Percentiles rank a stretch among this genome's conserved stretches.
These are phyloP conservation scores for Ophiostoma sp. DNA, from an alignment of 2,329 filamentous ascomycete species.

Conservation along the genomic window DNA sequence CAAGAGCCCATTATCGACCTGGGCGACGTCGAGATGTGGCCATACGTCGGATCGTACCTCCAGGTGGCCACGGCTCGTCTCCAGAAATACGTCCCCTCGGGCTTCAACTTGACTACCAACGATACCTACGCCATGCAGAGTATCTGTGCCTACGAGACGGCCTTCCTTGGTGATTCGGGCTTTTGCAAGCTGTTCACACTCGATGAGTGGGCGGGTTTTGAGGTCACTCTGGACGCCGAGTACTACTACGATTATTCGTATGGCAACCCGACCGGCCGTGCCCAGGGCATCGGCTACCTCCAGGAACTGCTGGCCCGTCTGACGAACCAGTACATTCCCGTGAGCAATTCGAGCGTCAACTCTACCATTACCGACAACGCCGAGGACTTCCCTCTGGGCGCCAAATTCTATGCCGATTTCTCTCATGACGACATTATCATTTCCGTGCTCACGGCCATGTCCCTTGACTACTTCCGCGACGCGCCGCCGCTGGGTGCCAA, in stretches of 20 bases:
- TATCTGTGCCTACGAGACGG: constrained; percentile 56
- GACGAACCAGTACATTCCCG: constrained; percentile 47
- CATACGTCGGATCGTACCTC: constrained; percentile 50
- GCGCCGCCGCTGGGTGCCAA: constrained; percentile 41
- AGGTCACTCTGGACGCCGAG: constrained; percentile 53
- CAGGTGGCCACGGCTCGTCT: constrained; percentile 47
- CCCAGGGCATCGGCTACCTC: constrained; percentile 55
- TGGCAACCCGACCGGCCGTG: constrained; percentile 52
- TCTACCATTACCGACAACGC: constrained; percentile 48
- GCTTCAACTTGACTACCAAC: constrained; percentile 50
- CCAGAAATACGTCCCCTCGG: constrained; percentile 47
- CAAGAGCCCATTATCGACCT: constrained; percentile 38
- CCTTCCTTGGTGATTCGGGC: constrained; percentile 49
- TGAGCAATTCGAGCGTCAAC: constrained; percentile 54
- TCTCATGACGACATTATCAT: constrained; percentile 55
- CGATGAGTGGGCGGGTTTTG: constrained; percentile 56
- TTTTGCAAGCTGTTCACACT: constrained; percentile 61
- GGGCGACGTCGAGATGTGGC: constrained; percentile 44
- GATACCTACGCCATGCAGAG: constrained; percentile 55
- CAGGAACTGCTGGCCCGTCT: constrained; percentile 53
- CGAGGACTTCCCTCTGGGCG: constrained; percentile 47
- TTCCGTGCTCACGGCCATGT: constrained; percentile 52
- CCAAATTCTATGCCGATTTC: constrained; percentile 55
- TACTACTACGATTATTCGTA: constrained; percentile 50
- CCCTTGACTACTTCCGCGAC: constrained; percentile 55